Evolutionary conservation across 2,329 filamentous ascomycete genomes (phyloP).

Genomic region (Botryotinia narcissicola): DNA sequence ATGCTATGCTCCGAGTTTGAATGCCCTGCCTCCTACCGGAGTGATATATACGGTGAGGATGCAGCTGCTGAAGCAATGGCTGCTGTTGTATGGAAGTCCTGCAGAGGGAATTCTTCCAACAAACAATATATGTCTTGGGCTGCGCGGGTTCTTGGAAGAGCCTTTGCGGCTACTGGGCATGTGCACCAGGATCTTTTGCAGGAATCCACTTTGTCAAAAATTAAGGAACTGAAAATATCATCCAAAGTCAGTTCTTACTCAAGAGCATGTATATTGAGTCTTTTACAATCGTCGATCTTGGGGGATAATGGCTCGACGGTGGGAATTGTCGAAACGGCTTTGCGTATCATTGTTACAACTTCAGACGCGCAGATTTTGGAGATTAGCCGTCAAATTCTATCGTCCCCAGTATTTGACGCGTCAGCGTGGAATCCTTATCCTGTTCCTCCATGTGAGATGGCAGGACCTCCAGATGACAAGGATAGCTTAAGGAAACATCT

Average conservation of each 20-base stretch:
- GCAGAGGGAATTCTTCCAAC: slow-evolving; percentile 61
- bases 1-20: slow-evolving; percentile 76
- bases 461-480: neutral
- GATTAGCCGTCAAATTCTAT: slow-evolving; percentile 52
- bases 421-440: slow-evolving; percentile 58
- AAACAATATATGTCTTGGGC: slow-evolving; percentile 79
- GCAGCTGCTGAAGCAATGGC: slow-evolving; percentile 59
- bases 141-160: slow-evolving; percentile 76
- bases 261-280: slow-evolving; percentile 59
- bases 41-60: slow-evolving; percentile 70
- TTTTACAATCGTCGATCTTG: slow-evolving; percentile 61
- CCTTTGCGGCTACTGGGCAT: slow-evolving; percentile 74
- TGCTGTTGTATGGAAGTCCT: slow-evolving; percentile 73
- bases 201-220: slow-evolving; percentile 54
- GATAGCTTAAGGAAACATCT: slow-evolving; percentile 19
- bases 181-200: slow-evolving; percentile 59
- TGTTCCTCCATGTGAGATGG: slow-evolving; percentile 52
- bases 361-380: slow-evolving; percentile 42
- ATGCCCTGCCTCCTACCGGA: slow-evolving; percentile 52
- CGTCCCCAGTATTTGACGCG: slow-evolving; percentile 50
- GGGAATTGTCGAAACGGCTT: slow-evolving; percentile 59
- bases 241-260: slow-evolving; percentile 49
- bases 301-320: slow-evolving; percentile 54
- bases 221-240: slow-evolving; percentile 40
- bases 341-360: slow-evolving; percentile 55